Base-by-base conservation (phyloP, 1,284 basidiomycete species). In the Cutaneotrichosporon sp. region DNA sequence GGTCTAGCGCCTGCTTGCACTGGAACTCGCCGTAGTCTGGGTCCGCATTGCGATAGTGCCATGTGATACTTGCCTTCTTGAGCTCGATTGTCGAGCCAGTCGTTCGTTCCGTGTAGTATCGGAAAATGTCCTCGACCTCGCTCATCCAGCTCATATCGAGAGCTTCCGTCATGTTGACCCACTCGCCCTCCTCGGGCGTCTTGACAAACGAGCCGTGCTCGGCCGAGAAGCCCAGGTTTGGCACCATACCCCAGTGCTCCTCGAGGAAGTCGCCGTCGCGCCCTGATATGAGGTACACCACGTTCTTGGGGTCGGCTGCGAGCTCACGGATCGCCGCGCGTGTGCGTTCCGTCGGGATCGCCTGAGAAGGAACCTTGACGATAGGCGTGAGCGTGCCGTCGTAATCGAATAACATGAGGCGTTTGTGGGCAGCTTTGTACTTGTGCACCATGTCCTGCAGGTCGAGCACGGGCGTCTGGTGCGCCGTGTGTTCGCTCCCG, bases 131-230 rank as follows among this genome's bases (percentile, higher is more conserved):
- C 70, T 90, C 87, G 40, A 98, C 93, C 81, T 97, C 96, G 62
- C 82, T 83, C 91, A 97, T 96, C 96, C 96, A 99, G 73, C 87
- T 88, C 97, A 99, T 98, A 82, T 99, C 96, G 75, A 99, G 82
- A 67, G 85, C 85, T 78, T 89, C 87, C 26, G 96, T 97, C 76
- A 97, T 89, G 80, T 96, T 96, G 70, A 83, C 85, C 91, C 95
- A 99, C 69, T 85, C 83, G 53, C 78, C 80, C 18, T 76, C 75
- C 16, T 87, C 88, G 0, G 90, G 90, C 70, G 88, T 88, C 62
- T 89, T 86, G 64, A 97, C 86, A 82, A 97, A 99, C 51, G 90
- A 90, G 21, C 97, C 97, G 75, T 99, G 97, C 82, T 99, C 96
- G 26, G 97, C 96, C 14, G 89, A 91, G 85, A 99, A 90, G 21